phyloP scores from a whole-genome alignment of 257 asterid species.

The Gentiana straminea region DNA sequence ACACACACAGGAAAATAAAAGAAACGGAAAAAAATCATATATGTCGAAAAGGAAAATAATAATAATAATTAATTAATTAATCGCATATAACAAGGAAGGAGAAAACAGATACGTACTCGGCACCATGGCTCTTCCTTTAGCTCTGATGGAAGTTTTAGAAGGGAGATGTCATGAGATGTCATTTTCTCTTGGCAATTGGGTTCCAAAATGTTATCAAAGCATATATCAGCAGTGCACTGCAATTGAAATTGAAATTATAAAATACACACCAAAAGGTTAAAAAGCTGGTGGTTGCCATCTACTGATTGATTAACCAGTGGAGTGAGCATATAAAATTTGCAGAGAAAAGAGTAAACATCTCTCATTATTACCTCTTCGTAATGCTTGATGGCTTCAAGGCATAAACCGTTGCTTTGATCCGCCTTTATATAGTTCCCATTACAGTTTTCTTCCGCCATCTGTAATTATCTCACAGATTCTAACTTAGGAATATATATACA shows the following conservation, averaged over 20 bases:
- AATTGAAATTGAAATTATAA: not conserved
- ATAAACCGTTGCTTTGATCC: not conserved
- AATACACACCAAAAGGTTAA: too few relatives aligned
- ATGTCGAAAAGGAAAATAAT: not conserved
- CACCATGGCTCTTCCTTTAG: not conserved
- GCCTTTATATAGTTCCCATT: not conserved
- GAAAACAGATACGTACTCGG: too few relatives aligned
- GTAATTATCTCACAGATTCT: too few relatives aligned
- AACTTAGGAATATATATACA: too few relatives aligned
- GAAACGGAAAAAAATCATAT: not conserved
- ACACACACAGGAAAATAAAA: not conserved
- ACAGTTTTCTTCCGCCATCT: conserved; percentile 3
- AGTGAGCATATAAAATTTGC: too few relatives aligned
- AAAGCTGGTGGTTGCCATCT: too few relatives aligned
- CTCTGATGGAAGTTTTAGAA: not conserved
- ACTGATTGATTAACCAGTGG: too few relatives aligned
- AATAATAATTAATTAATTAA: not conserved
- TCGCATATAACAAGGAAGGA: not conserved
- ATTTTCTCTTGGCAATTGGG: not conserved
- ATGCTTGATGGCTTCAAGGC: not conserved
- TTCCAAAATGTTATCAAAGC: not conserved
- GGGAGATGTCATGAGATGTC: not conserved
- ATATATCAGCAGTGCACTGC: not conserved
- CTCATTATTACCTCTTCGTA: not conserved
- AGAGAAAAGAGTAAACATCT: too few relatives aligned